Evolutionary conservation across 768 basidiomycete species (phyloP).

Genomic region (Pluteus cervinus): DNA sequence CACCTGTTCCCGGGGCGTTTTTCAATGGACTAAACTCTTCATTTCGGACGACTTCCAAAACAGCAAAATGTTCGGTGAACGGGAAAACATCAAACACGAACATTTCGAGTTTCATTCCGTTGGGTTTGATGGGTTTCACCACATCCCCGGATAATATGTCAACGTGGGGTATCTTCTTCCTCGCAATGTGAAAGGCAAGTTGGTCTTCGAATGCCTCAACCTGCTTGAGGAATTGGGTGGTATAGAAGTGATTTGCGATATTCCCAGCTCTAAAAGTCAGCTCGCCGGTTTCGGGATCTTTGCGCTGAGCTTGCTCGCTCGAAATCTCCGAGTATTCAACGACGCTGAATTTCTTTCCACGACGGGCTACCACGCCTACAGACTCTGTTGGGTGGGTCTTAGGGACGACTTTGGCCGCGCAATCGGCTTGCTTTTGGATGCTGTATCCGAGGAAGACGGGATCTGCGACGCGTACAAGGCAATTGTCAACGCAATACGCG

Average conservation of each 20-base stretch:
- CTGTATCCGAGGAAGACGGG: conserved; percentile 96
- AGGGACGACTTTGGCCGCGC: conserved; percentile 94
- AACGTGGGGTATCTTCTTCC: conserved; percentile 91
- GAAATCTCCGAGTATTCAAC: conserved; percentile 98
- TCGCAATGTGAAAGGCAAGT: conserved; percentile 96
- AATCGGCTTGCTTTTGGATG: conserved; percentile 82
- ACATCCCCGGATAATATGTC: conserved; percentile 60
- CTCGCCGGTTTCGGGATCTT: conserved; percentile 62
- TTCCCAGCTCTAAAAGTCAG: conserved; percentile 92
- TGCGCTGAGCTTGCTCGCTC: conserved; percentile 76
- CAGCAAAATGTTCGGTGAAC: conserved; percentile 73
- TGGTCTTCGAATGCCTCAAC: conserved; percentile 80
- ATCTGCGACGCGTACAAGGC: conserved; percentile 94
- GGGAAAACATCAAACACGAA: conserved; percentile 99
- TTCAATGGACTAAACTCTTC: conserved; percentile 98
- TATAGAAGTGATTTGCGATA: conserved; percentile 98
- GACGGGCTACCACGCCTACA: conserved; percentile 89
- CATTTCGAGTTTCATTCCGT: conserved; percentile 98
- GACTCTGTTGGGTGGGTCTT: conserved; percentile 83
- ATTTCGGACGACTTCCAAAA: conserved; percentile 80
- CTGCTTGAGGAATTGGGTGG: conserved; percentile 71
- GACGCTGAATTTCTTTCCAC: conserved; percentile 81
- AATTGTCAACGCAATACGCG: conserved; percentile 98
- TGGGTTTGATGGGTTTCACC: conserved; percentile 83
- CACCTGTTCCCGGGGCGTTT: conserved; percentile 89